These are phyloP conservation scores for Circinella umbellata DNA, from an alignment of 371 early-diverging fungal genomes.

Conservation along the genomic window DNA sequence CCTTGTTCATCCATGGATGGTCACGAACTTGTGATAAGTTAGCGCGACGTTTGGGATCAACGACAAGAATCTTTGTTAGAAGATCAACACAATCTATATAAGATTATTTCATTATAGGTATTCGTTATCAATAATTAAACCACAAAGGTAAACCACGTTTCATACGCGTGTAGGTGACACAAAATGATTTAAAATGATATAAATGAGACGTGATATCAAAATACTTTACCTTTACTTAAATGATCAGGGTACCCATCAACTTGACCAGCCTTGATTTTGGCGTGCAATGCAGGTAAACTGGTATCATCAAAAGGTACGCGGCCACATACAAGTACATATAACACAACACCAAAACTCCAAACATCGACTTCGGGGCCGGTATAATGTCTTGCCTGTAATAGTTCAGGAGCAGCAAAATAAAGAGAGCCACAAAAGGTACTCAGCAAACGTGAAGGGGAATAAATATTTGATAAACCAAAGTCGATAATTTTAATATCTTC, in stretches of 20 bases:
- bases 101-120: not conserved
- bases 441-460: conserved; percentile 64
- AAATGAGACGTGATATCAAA: not conserved
- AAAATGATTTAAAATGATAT: too few relatives aligned
- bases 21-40: conserved; percentile 59
- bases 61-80: conserved; percentile 68
- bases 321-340: conserved; percentile 87
- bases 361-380: conserved; percentile 91
- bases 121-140: too few relatives aligned
- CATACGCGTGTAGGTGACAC: too few relatives aligned
- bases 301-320: conserved; percentile 87
- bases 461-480: conserved; percentile 90
- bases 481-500: conserved; percentile 76
- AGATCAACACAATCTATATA: conserved; percentile 66
- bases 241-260: conserved; percentile 51
- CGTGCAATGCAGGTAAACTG: conserved; percentile 64
- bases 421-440: conserved; percentile 86
- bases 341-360: conserved; percentile 91
- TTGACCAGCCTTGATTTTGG: conserved; percentile 65
- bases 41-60: conserved; percentile 62
- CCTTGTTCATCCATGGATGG: conserved; percentile 79
- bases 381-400: conserved; percentile 82
- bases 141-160: too few relatives aligned
- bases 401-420: conserved; percentile 88
- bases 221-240: conserved; percentile 38